Evolutionary conservation across 805 yeast genomes (phyloP), one percentile per base, ranked within the genome.

Genomic region (Metschnikowia borealis): DNA sequence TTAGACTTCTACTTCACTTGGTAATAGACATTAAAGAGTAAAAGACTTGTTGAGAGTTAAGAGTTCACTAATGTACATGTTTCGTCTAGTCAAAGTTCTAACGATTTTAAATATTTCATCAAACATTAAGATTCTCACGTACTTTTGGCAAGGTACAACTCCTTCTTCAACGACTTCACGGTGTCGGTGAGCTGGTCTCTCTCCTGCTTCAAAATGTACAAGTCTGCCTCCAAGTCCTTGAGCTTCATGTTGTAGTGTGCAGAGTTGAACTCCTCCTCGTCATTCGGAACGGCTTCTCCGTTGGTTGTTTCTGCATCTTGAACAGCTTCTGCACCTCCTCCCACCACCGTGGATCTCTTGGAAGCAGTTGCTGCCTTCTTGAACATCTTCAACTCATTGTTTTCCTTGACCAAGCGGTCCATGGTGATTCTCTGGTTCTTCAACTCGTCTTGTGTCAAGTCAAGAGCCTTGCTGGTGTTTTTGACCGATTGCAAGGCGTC

Each of bases 201-300:
- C 67, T 89, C 97, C 67, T 89, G 92, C 60, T 83, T 83, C 56
- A 85, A 78, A 49, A 89, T 86, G 60, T 79, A 85, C 56, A 89
- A 72, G 63, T 89, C 96, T 3, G 96, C 96, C 61, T 88, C 87
- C 58, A 89, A 70, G 59, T 89, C 96, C 59, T 87, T 83, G 40
- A 89, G 78, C 67, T 84, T 87, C 71, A 89, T 76, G 54, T 83
- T 86, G 61, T 79, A 87, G 55, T 85, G 89, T 42, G 87, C 79
- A 46, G 60, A 69, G 26, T 59, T 65, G 37, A 73, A 65, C 29
- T 58, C 63, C 14, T 62, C 68, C 21, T 67, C 73, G 18, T 57
- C 62, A 1, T 51, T 37, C 3, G 29, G 38, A 8, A 18, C 13
- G 2, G 29, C 20, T 4, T 37, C 44, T 5, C 33, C 21, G 21